Conservation (phyloP, 768 basidiomycete genomes). For the Pholiota molesta region DNA sequence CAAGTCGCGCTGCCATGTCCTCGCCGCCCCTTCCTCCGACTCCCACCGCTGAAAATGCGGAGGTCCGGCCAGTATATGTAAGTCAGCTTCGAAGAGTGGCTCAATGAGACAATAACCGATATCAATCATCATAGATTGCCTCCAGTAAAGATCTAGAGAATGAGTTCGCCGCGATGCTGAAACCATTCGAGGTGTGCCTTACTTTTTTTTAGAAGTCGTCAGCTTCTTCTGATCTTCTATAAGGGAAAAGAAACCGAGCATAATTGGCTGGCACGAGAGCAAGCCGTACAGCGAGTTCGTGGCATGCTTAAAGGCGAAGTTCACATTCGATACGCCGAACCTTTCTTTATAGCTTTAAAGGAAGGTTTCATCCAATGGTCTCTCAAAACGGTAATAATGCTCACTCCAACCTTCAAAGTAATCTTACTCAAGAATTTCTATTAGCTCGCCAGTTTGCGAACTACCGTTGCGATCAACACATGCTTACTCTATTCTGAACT, state of each 20-base stretch:
- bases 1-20: slow-evolving; percentile 61
- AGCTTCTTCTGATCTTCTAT: not conserved
- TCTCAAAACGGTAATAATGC: slow-evolving; percentile 72
- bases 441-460: slow-evolving; percentile 86
- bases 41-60: slow-evolving; percentile 43
- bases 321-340: slow-evolving; percentile 69
- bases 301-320: slow-evolving; percentile 91
- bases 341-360: slow-evolving; percentile 76
- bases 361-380: slow-evolving; percentile 81
- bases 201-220: not conserved
- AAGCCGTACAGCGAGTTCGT: slow-evolving; percentile 73
- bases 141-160: slow-evolving; percentile 83
- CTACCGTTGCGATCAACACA: slow-evolving; percentile 83
- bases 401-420: not conserved
- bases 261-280: slow-evolving; percentile 89
- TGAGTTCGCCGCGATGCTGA: slow-evolving; percentile 80
- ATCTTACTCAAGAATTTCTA: slow-evolving; percentile 10
- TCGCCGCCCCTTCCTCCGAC: slow-evolving; percentile 41
- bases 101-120: not conserved
- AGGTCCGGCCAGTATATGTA: slow-evolving; percentile 72
- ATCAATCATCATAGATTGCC: slow-evolving; percentile 60
- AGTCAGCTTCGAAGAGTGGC: slow-evolving; percentile 28
- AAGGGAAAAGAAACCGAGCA: slow-evolving; percentile 97
- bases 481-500: slow-evolving; percentile 80
- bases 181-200: slow-evolving; percentile 75